These are phyloP conservation scores for Nakazawaea wyomingensis DNA, from an alignment of 805 yeast species.

Conservation along the genomic window DNA sequence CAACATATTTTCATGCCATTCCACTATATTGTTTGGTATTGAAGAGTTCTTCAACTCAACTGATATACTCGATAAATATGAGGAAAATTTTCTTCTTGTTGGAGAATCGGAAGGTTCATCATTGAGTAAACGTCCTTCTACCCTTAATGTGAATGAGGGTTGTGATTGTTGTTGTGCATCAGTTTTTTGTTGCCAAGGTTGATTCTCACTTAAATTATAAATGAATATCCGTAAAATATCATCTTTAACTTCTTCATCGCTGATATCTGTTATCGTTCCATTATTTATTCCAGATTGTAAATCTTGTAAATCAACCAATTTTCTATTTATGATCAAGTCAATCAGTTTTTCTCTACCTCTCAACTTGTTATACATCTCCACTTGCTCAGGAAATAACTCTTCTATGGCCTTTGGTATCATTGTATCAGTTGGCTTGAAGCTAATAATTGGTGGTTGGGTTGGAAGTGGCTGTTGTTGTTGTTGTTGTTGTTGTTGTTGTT, in stretches of 20 bases:
- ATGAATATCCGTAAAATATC: slow-evolving; percentile 73
- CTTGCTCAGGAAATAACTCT: slow-evolving; percentile 36
- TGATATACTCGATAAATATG: slow-evolving; percentile 78
- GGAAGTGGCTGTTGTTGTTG: slow-evolving; percentile 7
- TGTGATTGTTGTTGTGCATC: slow-evolving; percentile 23
- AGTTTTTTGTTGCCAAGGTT: slow-evolving; percentile 67
- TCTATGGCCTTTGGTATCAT: slow-evolving; percentile 26
- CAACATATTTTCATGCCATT: slow-evolving; percentile 77
- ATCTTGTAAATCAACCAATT: slow-evolving; percentile 82
- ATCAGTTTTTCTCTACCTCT: slow-evolving; percentile 77
- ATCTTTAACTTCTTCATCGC: slow-evolving; percentile 40
- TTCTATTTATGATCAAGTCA: slow-evolving; percentile 78
- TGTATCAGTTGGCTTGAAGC: slow-evolving; percentile 30
- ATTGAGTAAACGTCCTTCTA: slow-evolving; percentile 77
- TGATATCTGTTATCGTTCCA: slow-evolving; percentile 33
- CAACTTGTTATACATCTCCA: slow-evolving; percentile 64
- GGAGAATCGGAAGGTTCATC: slow-evolving; percentile 45
- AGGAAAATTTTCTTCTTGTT: slow-evolving; percentile 58
- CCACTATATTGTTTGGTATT: slow-evolving; percentile 49
- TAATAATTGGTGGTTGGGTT: slow-evolving; percentile 15
- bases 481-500: slow-evolving; percentile 3
- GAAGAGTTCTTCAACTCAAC: slow-evolving; percentile 48
- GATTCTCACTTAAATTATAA: slow-evolving; percentile 78
- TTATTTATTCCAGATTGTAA: slow-evolving; percentile 42
- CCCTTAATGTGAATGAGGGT: slow-evolving; percentile 76